Percentiles rank a stretch among this genome's conserved stretches.
Evolutionary conservation across 2,329 filamentous ascomycete genomes (phyloP).

Genomic region (Colletotrichum noveboracense): DNA sequence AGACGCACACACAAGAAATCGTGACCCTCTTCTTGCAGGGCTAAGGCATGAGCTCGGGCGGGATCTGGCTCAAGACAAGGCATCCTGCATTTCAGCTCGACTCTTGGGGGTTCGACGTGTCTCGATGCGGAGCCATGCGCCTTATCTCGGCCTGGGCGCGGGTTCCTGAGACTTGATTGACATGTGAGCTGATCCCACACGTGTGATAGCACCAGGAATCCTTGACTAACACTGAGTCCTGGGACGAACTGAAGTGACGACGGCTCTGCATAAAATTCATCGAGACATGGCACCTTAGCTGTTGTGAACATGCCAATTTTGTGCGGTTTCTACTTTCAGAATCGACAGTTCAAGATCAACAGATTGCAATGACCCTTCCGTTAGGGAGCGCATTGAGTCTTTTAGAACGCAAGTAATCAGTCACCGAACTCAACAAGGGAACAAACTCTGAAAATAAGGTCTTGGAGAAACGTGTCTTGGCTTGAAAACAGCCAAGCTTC

Average conservation of each 20-base stretch:
- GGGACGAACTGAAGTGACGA: neutral
- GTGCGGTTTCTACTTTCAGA: neutral
- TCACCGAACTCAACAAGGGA: neutral
- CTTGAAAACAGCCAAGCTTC: neutral
- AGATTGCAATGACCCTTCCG: neutral
- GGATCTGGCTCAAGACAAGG: neutral
- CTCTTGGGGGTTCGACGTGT: neutral
- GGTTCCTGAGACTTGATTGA: neutral
- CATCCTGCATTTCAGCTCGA: neutral
- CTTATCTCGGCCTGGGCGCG: neutral
- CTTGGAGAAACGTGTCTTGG: neutral
- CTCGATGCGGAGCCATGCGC: neutral
- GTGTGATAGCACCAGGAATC: neutral
- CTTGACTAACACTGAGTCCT: neutral
- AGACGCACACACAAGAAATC: neutral
- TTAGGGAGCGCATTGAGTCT: neutral
- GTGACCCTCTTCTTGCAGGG: neutral
- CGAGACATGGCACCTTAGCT: neutral
- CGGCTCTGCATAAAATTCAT: neutral
- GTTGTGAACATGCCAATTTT: neutral
- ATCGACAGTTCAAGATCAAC: neutral
- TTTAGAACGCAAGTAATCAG: neutral
- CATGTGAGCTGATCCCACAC: neutral
- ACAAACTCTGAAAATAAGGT: neutral
- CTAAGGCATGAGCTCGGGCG: neutral